Conservation (phyloP, 371 early-diverging fungal species). For the Mortierella sp. region DNA sequence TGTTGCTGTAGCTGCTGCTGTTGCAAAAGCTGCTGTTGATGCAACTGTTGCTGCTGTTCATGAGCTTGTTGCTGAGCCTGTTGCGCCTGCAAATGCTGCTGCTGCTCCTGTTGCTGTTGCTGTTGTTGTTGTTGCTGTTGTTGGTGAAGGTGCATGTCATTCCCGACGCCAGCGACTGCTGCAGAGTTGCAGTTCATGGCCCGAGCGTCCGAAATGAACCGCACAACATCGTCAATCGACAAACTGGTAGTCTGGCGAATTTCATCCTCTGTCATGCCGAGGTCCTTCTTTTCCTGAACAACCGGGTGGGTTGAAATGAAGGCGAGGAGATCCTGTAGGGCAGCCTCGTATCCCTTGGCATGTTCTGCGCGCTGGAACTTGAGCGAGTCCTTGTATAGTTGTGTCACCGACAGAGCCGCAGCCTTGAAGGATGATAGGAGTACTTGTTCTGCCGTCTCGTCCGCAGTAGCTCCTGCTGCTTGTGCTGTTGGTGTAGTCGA, state of each 20-base stretch:
- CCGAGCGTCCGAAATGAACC: constrained; percentile 69
- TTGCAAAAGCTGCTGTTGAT: constrained; percentile 46
- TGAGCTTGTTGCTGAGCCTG: constrained; percentile 38
- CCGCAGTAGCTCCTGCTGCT: constrained; percentile 4
- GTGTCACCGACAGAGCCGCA: constrained; percentile 80
- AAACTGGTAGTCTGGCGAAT: constrained; percentile 54
- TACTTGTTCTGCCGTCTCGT: constrained; percentile 63
- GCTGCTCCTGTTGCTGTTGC: constrained; percentile 38
- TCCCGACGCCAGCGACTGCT: constrained; percentile 14
- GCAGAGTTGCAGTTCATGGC: constrained; percentile 52
- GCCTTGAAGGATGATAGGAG: constrained; percentile 75
- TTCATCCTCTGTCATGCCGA: constrained; percentile 58
- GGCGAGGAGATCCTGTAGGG: constrained; percentile 77
- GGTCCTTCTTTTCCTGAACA: constrained; percentile 59
- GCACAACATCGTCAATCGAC: constrained; percentile 69
- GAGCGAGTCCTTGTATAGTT: constrained; percentile 79
- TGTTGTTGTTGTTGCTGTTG: constrained; percentile 41
- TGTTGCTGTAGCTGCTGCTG: constrained; percentile 25
- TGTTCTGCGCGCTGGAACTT: constrained; percentile 74
- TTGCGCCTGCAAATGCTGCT: constrained; percentile 38
- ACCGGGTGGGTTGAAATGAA: constrained; percentile 68
- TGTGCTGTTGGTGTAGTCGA: neutral
- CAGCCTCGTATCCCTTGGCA: constrained; percentile 81
- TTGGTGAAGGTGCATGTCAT: constrained; percentile 34
- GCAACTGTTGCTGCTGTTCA: constrained; percentile 28